phyloP scores from a whole-genome alignment of 306 rosid genomes.

The Ceratonia siliqua region DNA sequence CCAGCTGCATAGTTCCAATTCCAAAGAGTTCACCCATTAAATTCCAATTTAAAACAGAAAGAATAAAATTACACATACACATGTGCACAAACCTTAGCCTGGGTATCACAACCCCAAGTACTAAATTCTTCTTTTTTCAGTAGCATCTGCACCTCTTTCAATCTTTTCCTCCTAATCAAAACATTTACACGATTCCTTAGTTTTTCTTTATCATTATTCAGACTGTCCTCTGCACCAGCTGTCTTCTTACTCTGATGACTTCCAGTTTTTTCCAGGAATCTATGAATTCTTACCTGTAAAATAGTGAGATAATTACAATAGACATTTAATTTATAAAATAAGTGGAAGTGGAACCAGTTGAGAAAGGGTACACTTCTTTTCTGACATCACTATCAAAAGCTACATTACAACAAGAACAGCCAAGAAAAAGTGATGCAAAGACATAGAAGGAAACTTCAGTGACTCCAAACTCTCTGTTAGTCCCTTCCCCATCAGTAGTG shows the following conservation, averaged over 20 bases:
- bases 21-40: constrained; percentile 20
- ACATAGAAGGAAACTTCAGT: constrained; percentile 18
- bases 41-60: constrained; percentile 11
- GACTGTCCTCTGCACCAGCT: constrained; percentile 45
- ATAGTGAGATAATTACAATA: constrained; percentile 16
- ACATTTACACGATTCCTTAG: constrained; percentile 63
- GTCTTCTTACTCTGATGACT: constrained; percentile 41
- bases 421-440: constrained; percentile 5
- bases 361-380: constrained; percentile 8
- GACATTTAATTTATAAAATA: constrained; percentile 5
- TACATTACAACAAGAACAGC: not conserved
- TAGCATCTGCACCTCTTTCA: constrained; percentile 58
- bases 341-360: constrained; percentile 10
- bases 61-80: not conserved
- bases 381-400: constrained; percentile 8
- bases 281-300: constrained; percentile 65
- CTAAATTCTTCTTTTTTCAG: constrained; percentile 61
- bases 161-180: constrained; percentile 56
- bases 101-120: constrained; percentile 77
- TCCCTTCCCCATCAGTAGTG: no score
- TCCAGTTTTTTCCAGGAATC: constrained; percentile 66
- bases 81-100: constrained; percentile 66
- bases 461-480: not conserved
- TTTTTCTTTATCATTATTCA: constrained; percentile 56
- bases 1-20: constrained; percentile 67